Evolutionary conservation across 176 grass and related monocot species (phyloP), one percentile per base, ranked within the genome.

Genomic region (Alloteropsis semialata): DNA sequence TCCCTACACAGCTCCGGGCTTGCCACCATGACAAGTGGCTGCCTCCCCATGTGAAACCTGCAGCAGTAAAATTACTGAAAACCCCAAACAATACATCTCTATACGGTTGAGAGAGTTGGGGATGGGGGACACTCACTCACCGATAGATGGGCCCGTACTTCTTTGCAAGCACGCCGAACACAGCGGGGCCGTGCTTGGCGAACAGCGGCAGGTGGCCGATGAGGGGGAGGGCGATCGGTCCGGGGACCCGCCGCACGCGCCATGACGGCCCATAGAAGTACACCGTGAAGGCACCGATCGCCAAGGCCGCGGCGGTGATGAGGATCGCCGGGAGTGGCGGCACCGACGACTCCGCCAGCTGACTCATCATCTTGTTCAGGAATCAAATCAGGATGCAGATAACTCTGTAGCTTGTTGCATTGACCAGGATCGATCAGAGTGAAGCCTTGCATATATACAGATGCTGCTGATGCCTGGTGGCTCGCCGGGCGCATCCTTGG

Each of bases 191-290:
- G 63, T 93, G 74, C 84, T 84, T 90, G 76, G 59, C 76, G 37
- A 93, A 68, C 77, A 88, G 62, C 46, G 88, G 91, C 29, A 93
- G 88, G 76, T 93, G 91, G 6, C 91, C 87, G 64, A 93, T 24
- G 53, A 93, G 55, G 12, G 79, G 82, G 24, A 67, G 71, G 10
- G 80, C n/a, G 12, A 75, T 1, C 0, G 84, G 87, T 12, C 91
- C 91, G 49, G 87, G 91, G 12, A 92, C 76, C 63, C 21, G 56
- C 54, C 91, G 86, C 53, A 90, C 51, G 37, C 71, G 57, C 87
- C 87, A 90, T 51, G 82, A 85, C 2, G 87, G 91, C 4, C 56
- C 30, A 55, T 93, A 93, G 19, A 87, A 87, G 76, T 93, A 89
- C 1, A 87, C 61, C 38, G 44, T n/a, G 24, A 87, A 68, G 15